A percentile compares a stretch with the other conserved stretches of the same genome.
These are phyloP conservation scores for Umbelopsis vinacea DNA, from an alignment of 192 early-diverging fungal genomes.

Conservation along the genomic window DNA sequence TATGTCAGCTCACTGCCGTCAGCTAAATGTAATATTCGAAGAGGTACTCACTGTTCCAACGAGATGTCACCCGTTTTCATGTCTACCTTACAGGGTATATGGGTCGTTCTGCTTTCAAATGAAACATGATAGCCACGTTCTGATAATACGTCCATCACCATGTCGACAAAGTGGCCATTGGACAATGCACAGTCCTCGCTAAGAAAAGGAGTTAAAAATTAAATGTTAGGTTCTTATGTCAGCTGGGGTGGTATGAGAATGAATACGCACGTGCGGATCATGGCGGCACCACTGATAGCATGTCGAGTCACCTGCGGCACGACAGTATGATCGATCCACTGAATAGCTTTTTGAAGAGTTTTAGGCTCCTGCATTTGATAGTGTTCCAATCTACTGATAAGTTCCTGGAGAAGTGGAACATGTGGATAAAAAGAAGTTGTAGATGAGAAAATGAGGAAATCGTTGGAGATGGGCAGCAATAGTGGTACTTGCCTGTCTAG, in stretches of 20 bases:
- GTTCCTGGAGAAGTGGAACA: conserved; percentile 53
- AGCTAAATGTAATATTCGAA: not conserved
- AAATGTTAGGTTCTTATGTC: too few relatives aligned
- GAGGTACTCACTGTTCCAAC: conserved; percentile 45
- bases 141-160: conserved; percentile 60
- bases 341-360: conserved; percentile 47
- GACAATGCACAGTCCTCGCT: conserved; percentile 49
- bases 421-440: too few relatives aligned
- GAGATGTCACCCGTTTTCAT: conserved; percentile 53
- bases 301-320: conserved; percentile 54
- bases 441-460: not conserved
- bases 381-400: conserved; percentile 58
- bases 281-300: conserved; percentile 60
- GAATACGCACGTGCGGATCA: conserved; percentile 56
- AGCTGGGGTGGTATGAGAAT: not conserved
- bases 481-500: conserved; percentile 36
- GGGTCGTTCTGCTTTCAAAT: conserved; percentile 53
- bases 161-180: conserved; percentile 52
- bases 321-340: conserved; percentile 53
- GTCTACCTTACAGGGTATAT: conserved; percentile 54
- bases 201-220: not conserved
- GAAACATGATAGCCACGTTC: conserved; percentile 62
- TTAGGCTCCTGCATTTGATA: conserved; percentile 56
- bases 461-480: not conserved
- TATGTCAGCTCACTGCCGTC: not conserved